Base-by-base conservation (phyloP, 2,329 filamentous ascomycete genomes). In the Fusarium neocosmosporiellum region DNA sequence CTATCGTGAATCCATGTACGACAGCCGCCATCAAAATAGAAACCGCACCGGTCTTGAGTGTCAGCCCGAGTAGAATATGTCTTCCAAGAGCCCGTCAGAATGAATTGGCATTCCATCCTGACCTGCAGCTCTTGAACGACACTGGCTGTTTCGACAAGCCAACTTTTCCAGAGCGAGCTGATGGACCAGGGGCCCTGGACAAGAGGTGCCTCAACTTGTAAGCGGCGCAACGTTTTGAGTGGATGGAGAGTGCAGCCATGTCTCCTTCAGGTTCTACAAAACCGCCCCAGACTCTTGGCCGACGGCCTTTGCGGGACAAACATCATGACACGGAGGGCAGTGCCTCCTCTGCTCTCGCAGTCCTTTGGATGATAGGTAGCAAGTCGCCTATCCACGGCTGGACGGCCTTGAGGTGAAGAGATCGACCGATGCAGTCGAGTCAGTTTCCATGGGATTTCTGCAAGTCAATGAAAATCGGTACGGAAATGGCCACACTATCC, bases 181-280 rank as follows among this genome's bases (percentile, higher is more conserved):
- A 39, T 46, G 66, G 60, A 61, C 37, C 43, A 43, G 48, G 63
- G 36, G 33, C 24, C 34, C 46, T 33, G 46, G 36, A 58, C 41
- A 60, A 36, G 55, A 54, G 43, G 48, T 34, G 53, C 59, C 31
- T 50, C 36, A 39, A 59, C 48, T 71, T 67, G 60, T 50, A 60
- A 66, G 66, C 50, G 39, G 39, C 36, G 48, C 39, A 60, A 59
- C 48, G 60, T 62, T 66, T 60, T 70, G 50, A 69, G 67, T 75
- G 66, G 75, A 65, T 54, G 69, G 64, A 34, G 58, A 69, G 60
- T 57, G 55, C 39, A 66, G 63, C 63, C 74, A 74, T 75, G 73
- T 69, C 59, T 70, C 60, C 54, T 63, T 54, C 43, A 58, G 62
- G 65, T 68, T 61, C 67, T 67, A 66, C 65, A 67, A 58, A 59